Conservation (phyloP, 179 eudicot species). For the Beta lomatogona region DNA sequence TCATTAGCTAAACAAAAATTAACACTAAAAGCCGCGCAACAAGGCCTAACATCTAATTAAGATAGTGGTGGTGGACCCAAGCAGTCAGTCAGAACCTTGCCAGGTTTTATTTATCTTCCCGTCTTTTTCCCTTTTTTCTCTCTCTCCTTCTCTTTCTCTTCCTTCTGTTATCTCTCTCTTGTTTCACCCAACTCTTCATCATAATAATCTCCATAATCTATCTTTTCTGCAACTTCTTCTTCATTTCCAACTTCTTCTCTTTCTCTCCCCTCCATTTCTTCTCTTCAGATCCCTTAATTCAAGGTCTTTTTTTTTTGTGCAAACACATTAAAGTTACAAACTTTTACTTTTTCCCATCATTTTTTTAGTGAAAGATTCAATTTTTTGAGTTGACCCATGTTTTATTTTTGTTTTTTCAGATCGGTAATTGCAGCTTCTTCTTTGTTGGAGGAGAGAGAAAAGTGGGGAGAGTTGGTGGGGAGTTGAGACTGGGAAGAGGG, state of each 20-base stretch:
- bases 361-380: not conserved
- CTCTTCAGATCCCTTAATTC: conserved; percentile 5
- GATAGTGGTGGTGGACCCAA: conserved; percentile 13
- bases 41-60: not conserved
- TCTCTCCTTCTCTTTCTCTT: not conserved
- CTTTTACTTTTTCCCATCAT: not conserved
- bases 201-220: conserved; percentile 19
- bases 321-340: not conserved
- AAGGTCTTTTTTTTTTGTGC: conserved; percentile 7
- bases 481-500: not conserved
- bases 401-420: conserved; percentile 27
- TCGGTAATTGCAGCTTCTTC: conserved; percentile 11
- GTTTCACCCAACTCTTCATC: not conserved
- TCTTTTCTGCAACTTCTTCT: not conserved
- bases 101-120: conserved; percentile 8
- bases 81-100: conserved; percentile 14
- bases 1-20: not conserved
- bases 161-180: conserved; percentile 1
- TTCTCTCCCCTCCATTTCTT: not conserved
- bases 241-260: not conserved
- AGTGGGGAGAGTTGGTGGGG: not conserved
- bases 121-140: no score
- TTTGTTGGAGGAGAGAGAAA: conserved; percentile 11
- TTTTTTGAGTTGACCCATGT: conserved; percentile 4
- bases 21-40: not conserved